Conservation (phyloP, 2,329 filamentous ascomycete species). For the Claviceps africana region DNA sequence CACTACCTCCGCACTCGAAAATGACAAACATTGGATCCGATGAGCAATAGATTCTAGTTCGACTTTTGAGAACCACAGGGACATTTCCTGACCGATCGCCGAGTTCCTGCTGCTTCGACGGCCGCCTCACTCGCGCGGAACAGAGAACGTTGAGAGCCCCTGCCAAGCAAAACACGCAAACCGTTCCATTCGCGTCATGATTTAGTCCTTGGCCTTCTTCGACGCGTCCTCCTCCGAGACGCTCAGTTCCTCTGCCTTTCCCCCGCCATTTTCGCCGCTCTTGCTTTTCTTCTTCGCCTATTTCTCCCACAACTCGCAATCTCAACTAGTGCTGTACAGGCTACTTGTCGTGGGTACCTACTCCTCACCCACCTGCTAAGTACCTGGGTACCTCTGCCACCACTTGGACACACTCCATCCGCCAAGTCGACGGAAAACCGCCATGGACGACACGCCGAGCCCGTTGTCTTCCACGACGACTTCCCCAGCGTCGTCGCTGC, state of each 20-base stretch:
- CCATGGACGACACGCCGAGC: constrained; percentile 1
- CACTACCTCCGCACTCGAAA: background rate
- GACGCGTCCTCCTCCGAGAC: background rate
- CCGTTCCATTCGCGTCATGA: background rate
- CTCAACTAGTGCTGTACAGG: background rate
- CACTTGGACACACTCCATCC: background rate
- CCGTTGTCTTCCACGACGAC: constrained; percentile 15
- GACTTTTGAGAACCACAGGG: background rate
- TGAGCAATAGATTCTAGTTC: background rate
- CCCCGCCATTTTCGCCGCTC: background rate
- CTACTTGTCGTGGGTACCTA: background rate
- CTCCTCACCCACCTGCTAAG: background rate
- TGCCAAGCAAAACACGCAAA: background rate
- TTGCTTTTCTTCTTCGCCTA: background rate
- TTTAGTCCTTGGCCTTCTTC: background rate
- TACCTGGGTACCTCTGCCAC: background rate
- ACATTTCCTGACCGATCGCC: background rate
- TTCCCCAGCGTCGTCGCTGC: constrained; percentile 23
- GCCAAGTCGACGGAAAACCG: background rate
- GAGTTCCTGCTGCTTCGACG: background rate
- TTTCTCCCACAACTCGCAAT: background rate
- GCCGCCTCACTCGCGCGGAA: background rate
- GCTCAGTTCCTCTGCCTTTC: background rate
- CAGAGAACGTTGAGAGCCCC: background rate
- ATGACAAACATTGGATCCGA: background rate